Conservation (phyloP, 305 asterid species). For the Ajuga reptans region DNA sequence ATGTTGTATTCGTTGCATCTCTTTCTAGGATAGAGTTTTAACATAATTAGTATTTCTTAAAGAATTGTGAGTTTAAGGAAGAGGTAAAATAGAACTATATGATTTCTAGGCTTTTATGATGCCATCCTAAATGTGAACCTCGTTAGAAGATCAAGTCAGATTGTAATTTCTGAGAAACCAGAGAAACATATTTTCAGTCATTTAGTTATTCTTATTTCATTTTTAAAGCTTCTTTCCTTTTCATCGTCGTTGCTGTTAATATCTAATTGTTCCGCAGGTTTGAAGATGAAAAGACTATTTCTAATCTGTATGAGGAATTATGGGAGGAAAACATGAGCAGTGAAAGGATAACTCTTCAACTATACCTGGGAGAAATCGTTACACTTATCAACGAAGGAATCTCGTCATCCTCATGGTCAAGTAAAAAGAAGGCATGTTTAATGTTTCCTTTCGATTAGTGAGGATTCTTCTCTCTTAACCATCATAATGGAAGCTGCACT, state of each 20-base stretch:
- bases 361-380: slow-evolving; percentile 82
- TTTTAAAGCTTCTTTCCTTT: slow-evolving; percentile 6
- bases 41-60: neutral
- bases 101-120: slow-evolving; percentile 4
- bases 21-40: neutral
- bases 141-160: slow-evolving; percentile 1
- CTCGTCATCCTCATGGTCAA: slow-evolving; percentile 86
- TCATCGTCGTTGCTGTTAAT: slow-evolving; percentile 7
- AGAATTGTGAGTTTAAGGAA: neutral
- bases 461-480: neutral
- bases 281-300: slow-evolving; percentile 85
- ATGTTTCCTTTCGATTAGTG: slow-evolving; percentile 14
- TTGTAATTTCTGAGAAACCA: slow-evolving; percentile 7
- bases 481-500: slow-evolving; percentile 1
- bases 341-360: slow-evolving; percentile 75
- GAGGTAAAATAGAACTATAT: neutral
- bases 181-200: neutral
- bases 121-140: slow-evolving; percentile 1
- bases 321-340: slow-evolving; percentile 99
- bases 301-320: slow-evolving; percentile 74
- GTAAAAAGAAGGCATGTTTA: slow-evolving; percentile 70
- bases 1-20: neutral
- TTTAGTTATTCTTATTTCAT: neutral
- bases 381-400: slow-evolving; percentile 66
- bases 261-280: slow-evolving; percentile 46